Conservation (phyloP, 2,329 filamentous ascomycete species). For the Monascus ruber region DNA sequence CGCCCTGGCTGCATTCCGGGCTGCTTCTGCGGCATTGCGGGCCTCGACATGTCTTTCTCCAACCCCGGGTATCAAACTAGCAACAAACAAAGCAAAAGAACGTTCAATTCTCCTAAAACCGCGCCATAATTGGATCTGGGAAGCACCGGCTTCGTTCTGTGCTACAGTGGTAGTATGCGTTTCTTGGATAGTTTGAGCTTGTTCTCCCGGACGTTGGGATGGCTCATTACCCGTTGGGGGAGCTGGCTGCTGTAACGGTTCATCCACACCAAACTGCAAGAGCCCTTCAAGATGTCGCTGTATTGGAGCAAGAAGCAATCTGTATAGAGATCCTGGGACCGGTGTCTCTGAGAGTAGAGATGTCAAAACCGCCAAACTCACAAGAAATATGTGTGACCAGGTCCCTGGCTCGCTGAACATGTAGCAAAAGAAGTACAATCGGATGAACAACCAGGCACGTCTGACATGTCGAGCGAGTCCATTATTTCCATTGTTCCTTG, state of each 20-base stretch:
- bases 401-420: constrained; percentile 42
- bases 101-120: constrained; percentile 40
- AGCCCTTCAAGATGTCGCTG: constrained; percentile 36
- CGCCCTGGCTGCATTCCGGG: constrained; percentile 16
- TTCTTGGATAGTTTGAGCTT: not conserved
- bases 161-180: not conserved
- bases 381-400: constrained; percentile 32
- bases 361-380: constrained; percentile 25
- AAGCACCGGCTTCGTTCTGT: not conserved
- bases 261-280: constrained; percentile 19
- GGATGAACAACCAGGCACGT: constrained; percentile 47
- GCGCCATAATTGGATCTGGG: constrained; percentile 10
- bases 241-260: constrained; percentile 3
- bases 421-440: constrained; percentile 48
- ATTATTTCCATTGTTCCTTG: constrained; percentile 15
- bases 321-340: constrained; percentile 23
- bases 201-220: not conserved
- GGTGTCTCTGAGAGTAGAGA: constrained; percentile 32
- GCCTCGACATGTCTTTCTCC: constrained; percentile 50
- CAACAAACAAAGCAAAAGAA: constrained; percentile 49
- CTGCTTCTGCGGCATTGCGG: constrained; percentile 40
- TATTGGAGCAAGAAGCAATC: constrained; percentile 26
- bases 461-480: constrained; percentile 30
- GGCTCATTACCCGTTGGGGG: not conserved
- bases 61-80: constrained; percentile 50